Evolutionary conservation across 768 basidiomycete genomes (phyloP).

Genomic region (Boletus tylopilopsis): DNA sequence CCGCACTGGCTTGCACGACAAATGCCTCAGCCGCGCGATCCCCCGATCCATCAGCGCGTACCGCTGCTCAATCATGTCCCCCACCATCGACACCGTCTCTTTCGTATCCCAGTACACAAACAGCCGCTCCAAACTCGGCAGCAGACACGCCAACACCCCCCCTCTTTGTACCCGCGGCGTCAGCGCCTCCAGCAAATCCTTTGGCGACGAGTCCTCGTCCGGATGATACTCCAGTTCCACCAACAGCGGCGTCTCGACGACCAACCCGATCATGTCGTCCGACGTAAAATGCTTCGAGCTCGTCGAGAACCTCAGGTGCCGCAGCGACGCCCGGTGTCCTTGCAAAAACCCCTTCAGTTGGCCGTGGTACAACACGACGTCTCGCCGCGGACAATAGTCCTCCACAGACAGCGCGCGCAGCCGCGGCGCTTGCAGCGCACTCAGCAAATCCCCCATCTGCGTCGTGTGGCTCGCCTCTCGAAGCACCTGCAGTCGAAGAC

Average conservation of each 20-base stretch:
- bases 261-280: conserved; percentile 14
- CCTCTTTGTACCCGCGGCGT: conserved; percentile 17
- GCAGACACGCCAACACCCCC: conserved; percentile 13
- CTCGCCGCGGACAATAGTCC: conserved; percentile 14
- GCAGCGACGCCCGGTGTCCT: conserved; percentile 8
- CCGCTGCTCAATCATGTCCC: conserved; percentile 23
- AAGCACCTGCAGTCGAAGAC: conserved; percentile 15
- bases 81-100: conserved; percentile 24
- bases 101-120: conserved; percentile 24
- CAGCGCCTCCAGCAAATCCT: conserved; percentile 15
- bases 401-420: conserved; percentile 16
- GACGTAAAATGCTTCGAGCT: conserved; percentile 17
- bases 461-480: conserved; percentile 14
- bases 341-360: conserved; percentile 17
- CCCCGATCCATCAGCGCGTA: conserved; percentile 11
- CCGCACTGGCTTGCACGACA: conserved; percentile 23
- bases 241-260: conserved; percentile 17
- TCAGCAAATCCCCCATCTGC: conserved; percentile 17
- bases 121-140: conserved; percentile 17
- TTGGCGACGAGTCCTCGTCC: conserved; percentile 21
- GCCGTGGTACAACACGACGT: conserved; percentile 10
- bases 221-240: conserved; percentile 22
- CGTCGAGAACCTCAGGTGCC: conserved; percentile 13
- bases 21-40: conserved; percentile 10
- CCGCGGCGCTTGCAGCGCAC: conserved; percentile 12